These are phyloP conservation scores for Kernera saxatilis DNA, from an alignment of 345 rosid genomes.

Conservation along the genomic window DNA sequence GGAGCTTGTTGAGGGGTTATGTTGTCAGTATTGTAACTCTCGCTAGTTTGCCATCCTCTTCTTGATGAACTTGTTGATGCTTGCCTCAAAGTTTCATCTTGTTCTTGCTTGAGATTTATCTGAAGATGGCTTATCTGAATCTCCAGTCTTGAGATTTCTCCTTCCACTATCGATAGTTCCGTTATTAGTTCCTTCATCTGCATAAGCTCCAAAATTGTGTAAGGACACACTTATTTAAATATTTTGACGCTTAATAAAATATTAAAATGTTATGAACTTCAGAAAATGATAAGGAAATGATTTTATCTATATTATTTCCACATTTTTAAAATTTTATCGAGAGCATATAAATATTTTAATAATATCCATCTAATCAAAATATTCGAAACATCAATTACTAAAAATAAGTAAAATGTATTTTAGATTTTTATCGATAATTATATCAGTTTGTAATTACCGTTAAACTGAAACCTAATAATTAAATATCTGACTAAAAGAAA, in stretches of 20 bases:
- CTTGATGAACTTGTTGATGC: slow-evolving; percentile 38
- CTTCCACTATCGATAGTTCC: slow-evolving; percentile 71
- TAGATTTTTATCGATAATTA: neutral
- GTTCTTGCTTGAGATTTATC: slow-evolving; percentile 50
- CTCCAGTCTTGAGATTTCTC: slow-evolving; percentile 70
- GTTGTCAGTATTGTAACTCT: slow-evolving; percentile 2
- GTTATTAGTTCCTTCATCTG: slow-evolving; percentile 76
- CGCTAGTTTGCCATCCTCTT: slow-evolving; percentile 37
- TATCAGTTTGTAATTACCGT: neutral
- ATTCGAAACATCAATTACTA: neutral
- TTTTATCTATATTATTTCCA: neutral
- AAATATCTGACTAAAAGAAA: neutral
- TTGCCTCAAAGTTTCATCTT: slow-evolving; percentile 43
- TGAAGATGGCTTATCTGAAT: slow-evolving; percentile 62
- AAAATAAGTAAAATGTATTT: neutral
- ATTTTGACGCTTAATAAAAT: neutral
- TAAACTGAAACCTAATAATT: neutral
- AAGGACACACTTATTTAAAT: neutral
- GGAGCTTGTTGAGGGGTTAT: slow-evolving; percentile 17
- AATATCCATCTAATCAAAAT: neutral
- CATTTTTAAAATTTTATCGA: neutral
- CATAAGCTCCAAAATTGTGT: neutral
- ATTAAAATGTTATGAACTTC: neutral
- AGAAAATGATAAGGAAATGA: neutral
- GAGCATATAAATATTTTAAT: neutral